phyloP scores from a whole-genome alignment of 2,329 filamentous ascomycete species.

The Curvularia hawaiiensis region DNA sequence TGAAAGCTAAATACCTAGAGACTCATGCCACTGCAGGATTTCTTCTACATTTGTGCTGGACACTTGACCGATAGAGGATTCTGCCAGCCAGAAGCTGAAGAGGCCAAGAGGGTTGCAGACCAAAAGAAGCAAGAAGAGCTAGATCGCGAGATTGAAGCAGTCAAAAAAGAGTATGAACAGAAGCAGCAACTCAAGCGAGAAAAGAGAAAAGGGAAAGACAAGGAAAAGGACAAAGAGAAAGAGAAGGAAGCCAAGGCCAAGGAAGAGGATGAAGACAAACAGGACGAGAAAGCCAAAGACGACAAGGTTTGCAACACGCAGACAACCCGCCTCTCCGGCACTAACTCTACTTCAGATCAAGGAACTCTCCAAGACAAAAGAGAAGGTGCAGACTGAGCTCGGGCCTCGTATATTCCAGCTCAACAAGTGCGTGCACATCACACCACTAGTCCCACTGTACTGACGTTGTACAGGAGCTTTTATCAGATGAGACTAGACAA shows the following conservation, averaged over 20 bases:
- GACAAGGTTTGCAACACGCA: conserved; percentile 55
- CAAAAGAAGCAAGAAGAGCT: conserved; percentile 60
- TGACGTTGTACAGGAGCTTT: conserved; percentile 66
- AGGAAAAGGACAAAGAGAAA: conserved; percentile 67
- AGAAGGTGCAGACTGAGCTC: conserved; percentile 59
- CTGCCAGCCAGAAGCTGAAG: conserved; percentile 72
- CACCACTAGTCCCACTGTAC: not conserved
- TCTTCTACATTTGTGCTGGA: conserved; percentile 85
- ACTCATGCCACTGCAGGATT: conserved; percentile 62
- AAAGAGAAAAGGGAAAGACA: conserved; percentile 52
- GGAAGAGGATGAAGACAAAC: conserved; percentile 66
- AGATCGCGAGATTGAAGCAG: conserved; percentile 54
- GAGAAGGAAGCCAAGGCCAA: conserved; percentile 60
- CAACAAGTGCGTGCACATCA: conserved; percentile 65
- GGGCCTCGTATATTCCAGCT: conserved; percentile 82
- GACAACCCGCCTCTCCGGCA: not conserved
- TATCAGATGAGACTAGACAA: conserved; percentile 84
- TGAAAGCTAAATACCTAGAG: not conserved
- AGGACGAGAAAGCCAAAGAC: conserved; percentile 68
- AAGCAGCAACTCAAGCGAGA: conserved; percentile 64
- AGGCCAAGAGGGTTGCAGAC: conserved; percentile 62
- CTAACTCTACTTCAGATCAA: conserved; percentile 47
- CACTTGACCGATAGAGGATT: conserved; percentile 87
- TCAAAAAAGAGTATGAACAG: conserved; percentile 57
- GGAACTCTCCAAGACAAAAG: conserved; percentile 55